Base-by-base conservation (phyloP, 495 filamentous ascomycete genomes). In the Aspergillus incahuasiensis region DNA sequence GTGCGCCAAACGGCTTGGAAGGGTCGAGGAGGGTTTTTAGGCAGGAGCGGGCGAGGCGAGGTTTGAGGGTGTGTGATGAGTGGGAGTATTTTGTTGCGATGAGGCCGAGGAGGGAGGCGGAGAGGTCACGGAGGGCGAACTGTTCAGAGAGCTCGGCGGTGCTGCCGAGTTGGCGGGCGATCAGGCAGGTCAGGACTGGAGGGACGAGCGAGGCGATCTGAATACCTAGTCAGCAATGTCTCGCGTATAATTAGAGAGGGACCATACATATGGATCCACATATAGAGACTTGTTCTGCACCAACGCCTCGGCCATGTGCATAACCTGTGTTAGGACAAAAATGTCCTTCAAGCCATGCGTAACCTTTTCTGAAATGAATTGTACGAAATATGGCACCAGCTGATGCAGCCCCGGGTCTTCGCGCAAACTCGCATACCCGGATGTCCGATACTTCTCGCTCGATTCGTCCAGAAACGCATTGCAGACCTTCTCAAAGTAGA, bases 401-500 rank as follows among this genome's bases (percentile, higher is more conserved):
- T 98, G 94, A 65, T 97, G 95, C 6, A 97, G 79, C 47, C 92
- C 91, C 0, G 94, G 90, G 60, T 98, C 94, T 54, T 88, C 84
- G 6, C 85, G 79, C 16, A 97, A 79, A 39, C 87, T 91, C 24
- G 86, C 85, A 15, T 96, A 78, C 0, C 88, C 95, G 0, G 95
- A 92, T 8, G 82, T 78, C n/a, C 92, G 88, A 63, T 95, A 84
- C 50, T 88, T 84, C 48, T 96, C 91, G 45, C 87, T 87, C 24
- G 78, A 81, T 58, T 92, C 90, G 65, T 97, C 89, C 48, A 95
- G 75, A 19, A 97, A 78, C 2, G 92, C 92, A 57, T 77, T 79
- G 71, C 88, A 90, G 38, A 97, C 86, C 62, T 92, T 95, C 62
- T 96, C 89, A 57, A 97, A 98, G 78, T 97, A 97, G n/a, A 97